A percentile compares a stretch with the other conserved stretches of the same genome.
Evolutionary conservation across 345 rosid species (phyloP).

Genomic region (Salix arbutifolia): DNA sequence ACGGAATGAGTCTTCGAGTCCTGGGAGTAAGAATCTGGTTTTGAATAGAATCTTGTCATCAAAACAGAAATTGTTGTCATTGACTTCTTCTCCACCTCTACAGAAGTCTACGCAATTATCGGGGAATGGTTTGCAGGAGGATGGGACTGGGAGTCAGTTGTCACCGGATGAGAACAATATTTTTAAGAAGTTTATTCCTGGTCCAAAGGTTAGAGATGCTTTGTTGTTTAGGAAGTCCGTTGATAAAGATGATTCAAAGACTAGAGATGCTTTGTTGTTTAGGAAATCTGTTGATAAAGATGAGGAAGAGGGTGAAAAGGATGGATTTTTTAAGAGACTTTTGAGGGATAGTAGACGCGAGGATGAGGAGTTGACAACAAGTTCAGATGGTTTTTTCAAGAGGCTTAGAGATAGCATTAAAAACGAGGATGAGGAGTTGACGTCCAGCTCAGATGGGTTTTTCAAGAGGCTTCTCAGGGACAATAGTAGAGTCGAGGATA

Average conservation of each 20-base stretch:
- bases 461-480: conserved; percentile 59
- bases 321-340: conserved; percentile 93
- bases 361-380: conserved; percentile 40
- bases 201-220: conserved; percentile 93
- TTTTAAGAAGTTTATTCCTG: conserved; percentile 87
- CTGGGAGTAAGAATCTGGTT: conserved; percentile 91
- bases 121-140: conserved; percentile 60
- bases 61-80: conserved; percentile 79
- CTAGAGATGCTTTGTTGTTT: conserved; percentile 85
- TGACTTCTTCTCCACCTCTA: conserved; percentile 70
- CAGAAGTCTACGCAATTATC: conserved; percentile 56
- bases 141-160: conserved; percentile 52
- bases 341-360: conserved; percentile 71
- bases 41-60: conserved; percentile 75
- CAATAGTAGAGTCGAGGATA: conserved; percentile 41
- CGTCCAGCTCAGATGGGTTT: conserved; percentile 27
- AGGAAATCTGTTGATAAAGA: conserved; percentile 93
- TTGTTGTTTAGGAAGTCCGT: conserved; percentile 87
- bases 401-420: conserved; percentile 60
- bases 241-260: conserved; percentile 88
- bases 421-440: conserved; percentile 59
- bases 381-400: conserved; percentile 27
- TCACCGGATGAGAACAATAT: conserved; percentile 77
- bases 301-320: conserved; percentile 83
- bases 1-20: conserved; percentile 45